These are phyloP conservation scores for Scutellaria baicalensis DNA, from an alignment of 257 asterid species.

Conservation along the genomic window DNA sequence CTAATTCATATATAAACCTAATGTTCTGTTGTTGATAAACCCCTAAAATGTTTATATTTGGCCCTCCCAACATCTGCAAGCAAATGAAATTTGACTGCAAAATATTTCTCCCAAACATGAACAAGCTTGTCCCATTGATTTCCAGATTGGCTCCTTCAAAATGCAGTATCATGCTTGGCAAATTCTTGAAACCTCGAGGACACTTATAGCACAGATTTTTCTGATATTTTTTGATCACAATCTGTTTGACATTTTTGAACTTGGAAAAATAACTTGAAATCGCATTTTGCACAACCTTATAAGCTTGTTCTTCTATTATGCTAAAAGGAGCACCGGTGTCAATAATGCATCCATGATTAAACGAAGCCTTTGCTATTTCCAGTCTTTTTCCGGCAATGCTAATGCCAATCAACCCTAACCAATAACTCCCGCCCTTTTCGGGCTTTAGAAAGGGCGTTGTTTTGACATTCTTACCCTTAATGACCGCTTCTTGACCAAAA, in stretches of 20 bases:
- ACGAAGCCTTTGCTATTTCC: background rate
- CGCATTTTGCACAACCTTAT: too few relatives aligned
- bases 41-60: background rate
- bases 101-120: background rate
- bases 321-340: background rate
- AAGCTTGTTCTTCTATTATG: background rate
- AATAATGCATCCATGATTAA: background rate
- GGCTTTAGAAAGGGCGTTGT: background rate
- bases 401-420: background rate
- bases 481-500: background rate
- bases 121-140: background rate
- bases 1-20: background rate
- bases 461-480: background rate
- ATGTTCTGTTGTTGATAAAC: slow-evolving; percentile 5
- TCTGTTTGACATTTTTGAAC: too few relatives aligned
- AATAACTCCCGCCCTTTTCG: background rate
- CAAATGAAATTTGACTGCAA: background rate
- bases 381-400: background rate
- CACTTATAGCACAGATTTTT: background rate
- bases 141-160: background rate
- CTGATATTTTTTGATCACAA: background rate
- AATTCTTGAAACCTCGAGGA: background rate
- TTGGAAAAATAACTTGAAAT: too few relatives aligned
- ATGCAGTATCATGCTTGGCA: background rate
- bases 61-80: background rate